A percentile compares a stretch with the other conserved stretches of the same genome.
These are phyloP conservation scores for Arxiozyma bovina DNA, from an alignment of 1,139 yeast species.

Conservation along the genomic window DNA sequence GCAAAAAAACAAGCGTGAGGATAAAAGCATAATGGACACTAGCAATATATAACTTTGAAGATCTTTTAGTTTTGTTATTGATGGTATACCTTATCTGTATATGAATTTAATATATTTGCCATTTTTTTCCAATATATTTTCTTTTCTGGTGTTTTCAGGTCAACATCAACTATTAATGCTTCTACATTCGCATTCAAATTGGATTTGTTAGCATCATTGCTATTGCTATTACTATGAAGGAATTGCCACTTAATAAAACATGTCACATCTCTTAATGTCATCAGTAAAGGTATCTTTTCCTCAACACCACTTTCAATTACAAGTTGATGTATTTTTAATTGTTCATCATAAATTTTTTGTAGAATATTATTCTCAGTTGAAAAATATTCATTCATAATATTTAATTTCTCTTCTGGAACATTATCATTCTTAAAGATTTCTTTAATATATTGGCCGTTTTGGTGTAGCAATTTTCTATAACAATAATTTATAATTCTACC, in stretches of 20 bases:
- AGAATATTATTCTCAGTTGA: constrained; percentile 15
- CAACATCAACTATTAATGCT: constrained; percentile 25
- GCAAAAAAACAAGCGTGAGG: neutral
- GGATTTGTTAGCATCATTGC: neutral
- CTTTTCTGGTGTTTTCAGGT: constrained; percentile 23
- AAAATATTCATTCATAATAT: constrained; percentile 14
- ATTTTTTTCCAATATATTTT: constrained; percentile 21
- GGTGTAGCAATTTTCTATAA: constrained; percentile 11
- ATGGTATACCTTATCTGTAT: constrained; percentile 6
- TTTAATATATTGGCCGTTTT: constrained; percentile 9
- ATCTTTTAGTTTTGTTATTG: constrained; percentile 23
- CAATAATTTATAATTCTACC: constrained; percentile 20
- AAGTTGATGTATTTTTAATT: constrained; percentile 9
- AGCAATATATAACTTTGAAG: neutral
- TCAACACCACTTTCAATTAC: neutral
- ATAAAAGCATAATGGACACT: neutral
- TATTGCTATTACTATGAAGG: neutral
- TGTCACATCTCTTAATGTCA: constrained; percentile 29
- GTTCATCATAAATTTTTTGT: constrained; percentile 13
- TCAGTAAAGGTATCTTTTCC: constrained; percentile 13
- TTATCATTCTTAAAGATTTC: constrained; percentile 6
- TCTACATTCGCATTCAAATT: neutral
- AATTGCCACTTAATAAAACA: constrained; percentile 24
- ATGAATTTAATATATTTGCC: constrained; percentile 2
- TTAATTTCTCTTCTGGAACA: constrained; percentile 13